Evolutionary conservation across 768 basidiomycete genomes (phyloP).

Genomic region (Phylloporus arenicola): DNA sequence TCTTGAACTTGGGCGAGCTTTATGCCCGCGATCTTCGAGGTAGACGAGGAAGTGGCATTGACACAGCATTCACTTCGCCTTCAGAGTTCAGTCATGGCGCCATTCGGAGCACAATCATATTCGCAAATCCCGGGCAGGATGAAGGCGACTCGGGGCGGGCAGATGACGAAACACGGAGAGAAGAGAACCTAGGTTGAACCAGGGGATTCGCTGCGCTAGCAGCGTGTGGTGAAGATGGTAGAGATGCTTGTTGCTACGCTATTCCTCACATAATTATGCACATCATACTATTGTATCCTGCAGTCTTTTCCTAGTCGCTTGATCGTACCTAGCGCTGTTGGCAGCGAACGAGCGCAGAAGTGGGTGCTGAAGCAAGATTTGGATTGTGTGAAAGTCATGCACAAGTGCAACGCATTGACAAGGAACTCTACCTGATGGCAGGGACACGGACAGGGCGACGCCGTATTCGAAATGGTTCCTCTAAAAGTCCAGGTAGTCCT

Average conservation of each 20-base stretch:
- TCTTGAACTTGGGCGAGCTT: neutral
- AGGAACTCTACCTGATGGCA: neutral
- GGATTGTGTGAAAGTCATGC: neutral
- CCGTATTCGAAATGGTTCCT: neutral
- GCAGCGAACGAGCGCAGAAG: no score
- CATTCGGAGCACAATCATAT: neutral
- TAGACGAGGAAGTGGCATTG: neutral
- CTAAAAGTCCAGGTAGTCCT: constrained; percentile 55
- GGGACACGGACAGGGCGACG: neutral
- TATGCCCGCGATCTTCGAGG: neutral
- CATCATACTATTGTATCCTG: neutral
- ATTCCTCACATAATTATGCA: no score
- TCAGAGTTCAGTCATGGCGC: neutral
- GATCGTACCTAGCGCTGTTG: no score
- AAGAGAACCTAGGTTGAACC: no score
- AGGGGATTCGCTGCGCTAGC: no score
- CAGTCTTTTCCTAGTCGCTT: neutral
- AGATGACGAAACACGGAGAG: no score
- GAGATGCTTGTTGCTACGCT: neutral
- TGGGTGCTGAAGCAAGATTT: neutral
- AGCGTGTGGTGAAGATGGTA: no score
- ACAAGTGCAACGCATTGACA: neutral
- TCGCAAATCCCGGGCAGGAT: neutral
- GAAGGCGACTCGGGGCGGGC: no score
- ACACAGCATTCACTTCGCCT: neutral